Conservation (phyloP, 2,329 filamentous ascomycete genomes). For the Lasiodiplodia sp. region DNA sequence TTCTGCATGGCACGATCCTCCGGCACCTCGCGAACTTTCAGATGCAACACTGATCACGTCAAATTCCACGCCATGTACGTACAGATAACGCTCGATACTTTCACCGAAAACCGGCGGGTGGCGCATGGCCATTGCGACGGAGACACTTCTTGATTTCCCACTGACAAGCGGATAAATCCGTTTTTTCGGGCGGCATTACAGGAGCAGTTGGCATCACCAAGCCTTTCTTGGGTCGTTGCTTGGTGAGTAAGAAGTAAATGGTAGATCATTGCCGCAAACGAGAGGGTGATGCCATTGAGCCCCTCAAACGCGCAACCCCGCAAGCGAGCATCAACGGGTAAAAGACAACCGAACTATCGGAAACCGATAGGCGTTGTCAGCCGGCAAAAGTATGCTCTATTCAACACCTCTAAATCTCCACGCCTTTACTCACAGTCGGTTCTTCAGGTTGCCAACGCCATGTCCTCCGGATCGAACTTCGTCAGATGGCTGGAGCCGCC, state of each 20-base stretch:
- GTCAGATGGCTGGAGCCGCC: neutral
- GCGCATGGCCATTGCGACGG: neutral
- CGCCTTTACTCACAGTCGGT: neutral
- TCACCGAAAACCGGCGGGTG: neutral
- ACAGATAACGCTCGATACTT: constrained; percentile 9
- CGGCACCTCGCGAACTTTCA: neutral
- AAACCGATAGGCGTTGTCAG: neutral
- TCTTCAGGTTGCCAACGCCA: neutral
- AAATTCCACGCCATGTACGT: constrained; percentile 12
- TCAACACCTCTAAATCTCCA: neutral
- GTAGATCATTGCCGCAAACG: constrained; percentile 15
- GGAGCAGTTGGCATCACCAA: constrained; percentile 6
- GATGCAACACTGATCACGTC: constrained; percentile 16
- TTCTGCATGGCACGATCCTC: neutral
- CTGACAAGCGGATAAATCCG: neutral
- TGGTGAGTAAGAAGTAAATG: neutral
- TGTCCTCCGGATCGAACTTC: neutral
- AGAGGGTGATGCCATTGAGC: constrained; percentile 22
- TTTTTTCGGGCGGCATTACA: neutral
- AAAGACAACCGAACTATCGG: neutral
- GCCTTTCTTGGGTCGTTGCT: constrained; percentile 22
- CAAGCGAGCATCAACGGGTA: constrained; percentile 11
- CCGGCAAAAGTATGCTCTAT: neutral
- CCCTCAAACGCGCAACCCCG: constrained; percentile 20
- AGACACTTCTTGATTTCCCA: neutral